Base-by-base conservation (phyloP, 768 basidiomycete species). In the Tricholoma saponaceum region DNA sequence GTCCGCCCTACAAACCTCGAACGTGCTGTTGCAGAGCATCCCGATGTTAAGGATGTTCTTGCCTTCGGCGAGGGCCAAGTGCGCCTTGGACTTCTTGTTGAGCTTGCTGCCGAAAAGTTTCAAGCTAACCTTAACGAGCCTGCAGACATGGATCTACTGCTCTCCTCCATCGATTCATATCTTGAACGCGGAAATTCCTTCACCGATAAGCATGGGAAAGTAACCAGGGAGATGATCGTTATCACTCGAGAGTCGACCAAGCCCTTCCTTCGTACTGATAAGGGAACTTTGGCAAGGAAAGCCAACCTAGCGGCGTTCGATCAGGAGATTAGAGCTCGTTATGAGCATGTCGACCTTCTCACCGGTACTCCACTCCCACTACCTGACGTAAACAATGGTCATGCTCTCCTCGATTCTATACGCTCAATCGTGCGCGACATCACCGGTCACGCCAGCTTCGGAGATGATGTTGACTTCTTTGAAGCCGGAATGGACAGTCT, bases 401-500 rank as follows among this genome's bases (percentile, higher is more conserved):
- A 37, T 50, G 65, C 63, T 1, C 58, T 75, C 3, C 58, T 64
- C 9, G 51, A 62, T 10, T 56, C 62, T 8, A 60, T 69, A 25
- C 67, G 63, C 22, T 52, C 52, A 22, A 62, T 69, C 7, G 70
- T 74, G 37, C 56, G 58, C 5, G 54, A 52, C 14, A 60, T 69
- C 26, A 60, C 63, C 25, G 62, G 61, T 1, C 58, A 58, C 13
- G 49, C 63, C 13, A 63, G 65, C 7, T 60, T 66, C 5, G 66
- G 71, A 41, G 62, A 65, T 49, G 44, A 55, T 12, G 52, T 63
- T 14, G 74, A 76, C 57, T 73, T 77, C 54, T 76, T 77, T 55
- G 74, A 76, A 62, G 64, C 63, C 1, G 76, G 76, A 0, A 73
- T 77, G 74, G 75, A 76, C 56, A 75, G 74, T 53, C 53, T 76